A percentile compares a stretch with the other conserved stretches of the same genome.
phyloP scores from a whole-genome alignment of 257 asterid genomes.

The Henckelia pumila region DNA sequence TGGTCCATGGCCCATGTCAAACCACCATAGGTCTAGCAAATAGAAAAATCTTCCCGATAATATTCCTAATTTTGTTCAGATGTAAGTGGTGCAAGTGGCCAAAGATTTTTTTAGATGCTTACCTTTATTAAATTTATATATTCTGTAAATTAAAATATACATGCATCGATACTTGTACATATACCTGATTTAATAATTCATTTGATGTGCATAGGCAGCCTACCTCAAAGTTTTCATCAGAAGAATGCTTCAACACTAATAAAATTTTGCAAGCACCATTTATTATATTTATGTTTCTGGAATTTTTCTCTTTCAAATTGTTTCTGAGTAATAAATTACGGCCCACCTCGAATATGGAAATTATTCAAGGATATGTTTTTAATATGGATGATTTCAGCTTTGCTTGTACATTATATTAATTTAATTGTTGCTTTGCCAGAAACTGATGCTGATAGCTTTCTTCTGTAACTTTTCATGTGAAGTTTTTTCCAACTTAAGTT shows the following conservation, averaged over 20 bases:
- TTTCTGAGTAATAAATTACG: background rate
- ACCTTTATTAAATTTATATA: no score
- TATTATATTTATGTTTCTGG: background rate
- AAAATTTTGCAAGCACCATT: background rate
- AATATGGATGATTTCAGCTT: background rate
- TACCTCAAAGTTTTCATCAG: background rate
- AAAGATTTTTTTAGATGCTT: no score
- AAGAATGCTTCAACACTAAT: background rate
- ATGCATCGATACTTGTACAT: background rate
- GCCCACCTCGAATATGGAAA: no score
- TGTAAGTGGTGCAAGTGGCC: no score
- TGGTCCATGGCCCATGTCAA: no score
- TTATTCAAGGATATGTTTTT: background rate
- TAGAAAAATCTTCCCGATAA: no score
- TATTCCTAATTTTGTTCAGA: no score
- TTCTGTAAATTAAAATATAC: no score
- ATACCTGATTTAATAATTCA: background rate
- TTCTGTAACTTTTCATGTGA: slow-evolving; percentile 15
- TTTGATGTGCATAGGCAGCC: background rate
- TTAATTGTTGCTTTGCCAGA: slow-evolving; percentile 9
- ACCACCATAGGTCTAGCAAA: no score
- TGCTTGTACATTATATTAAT: slow-evolving; percentile 21
- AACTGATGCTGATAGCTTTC: background rate
- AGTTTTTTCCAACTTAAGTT: background rate
- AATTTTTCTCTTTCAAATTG: background rate